A percentile compares a stretch with the other conserved stretches of the same genome.
phyloP scores from a whole-genome alignment of 129 eudicot genomes.

The Chrysanthemum seticuspe region DNA sequence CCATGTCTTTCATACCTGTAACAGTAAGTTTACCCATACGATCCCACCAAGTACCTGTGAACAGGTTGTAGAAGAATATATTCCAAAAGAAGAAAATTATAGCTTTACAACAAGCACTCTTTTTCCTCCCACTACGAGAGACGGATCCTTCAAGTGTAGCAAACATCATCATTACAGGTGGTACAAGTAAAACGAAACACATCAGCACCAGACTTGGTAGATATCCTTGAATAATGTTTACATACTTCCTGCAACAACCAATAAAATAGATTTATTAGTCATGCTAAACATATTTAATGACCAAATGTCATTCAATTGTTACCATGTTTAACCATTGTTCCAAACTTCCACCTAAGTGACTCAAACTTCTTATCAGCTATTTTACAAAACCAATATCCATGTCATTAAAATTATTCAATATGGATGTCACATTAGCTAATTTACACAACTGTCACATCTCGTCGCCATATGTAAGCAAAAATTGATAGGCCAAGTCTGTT shows the following conservation, averaged over 20 bases:
- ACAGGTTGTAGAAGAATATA: slow-evolving; percentile 77
- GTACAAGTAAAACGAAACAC: slow-evolving; percentile 58
- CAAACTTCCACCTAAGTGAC: no score
- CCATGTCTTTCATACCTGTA: slow-evolving; percentile 57
- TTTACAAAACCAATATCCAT: no score
- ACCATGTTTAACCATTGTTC: no score
- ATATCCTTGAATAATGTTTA: slow-evolving; percentile 71
- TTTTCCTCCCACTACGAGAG: slow-evolving; percentile 88
- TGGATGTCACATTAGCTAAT: no score
- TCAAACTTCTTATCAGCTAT: no score
- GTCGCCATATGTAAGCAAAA: no score
- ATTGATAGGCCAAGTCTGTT: no score
- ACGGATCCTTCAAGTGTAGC: slow-evolving; percentile 84
- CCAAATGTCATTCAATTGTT: no score
- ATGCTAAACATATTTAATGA: no score
- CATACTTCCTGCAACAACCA: slow-evolving; percentile 44
- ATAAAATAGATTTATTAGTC: not conserved
- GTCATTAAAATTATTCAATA: no score
- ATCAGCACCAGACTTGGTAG: slow-evolving; percentile 84
- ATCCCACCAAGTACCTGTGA: slow-evolving; percentile 70
- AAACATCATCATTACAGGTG: slow-evolving; percentile 82
- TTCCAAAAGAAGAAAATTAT: slow-evolving; percentile 78
- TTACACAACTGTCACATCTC: no score
- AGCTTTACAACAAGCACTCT: slow-evolving; percentile 73
- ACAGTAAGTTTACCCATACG: slow-evolving; percentile 41